Conservation (phyloP, 2,329 filamentous ascomycete species). For the Fusarium falciforme region DNA sequence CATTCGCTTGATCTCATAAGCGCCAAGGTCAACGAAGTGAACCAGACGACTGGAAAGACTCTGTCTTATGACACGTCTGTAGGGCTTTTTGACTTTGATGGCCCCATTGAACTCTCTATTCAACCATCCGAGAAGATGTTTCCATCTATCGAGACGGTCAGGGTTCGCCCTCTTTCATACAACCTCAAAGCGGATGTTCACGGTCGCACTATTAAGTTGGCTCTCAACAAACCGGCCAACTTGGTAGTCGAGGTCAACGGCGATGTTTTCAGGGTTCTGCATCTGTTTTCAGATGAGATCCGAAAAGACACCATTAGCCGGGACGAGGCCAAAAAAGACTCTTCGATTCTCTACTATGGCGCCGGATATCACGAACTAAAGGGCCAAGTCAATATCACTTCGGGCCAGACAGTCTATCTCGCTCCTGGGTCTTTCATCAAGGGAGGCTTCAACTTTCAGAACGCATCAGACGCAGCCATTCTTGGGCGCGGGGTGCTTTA, state of each 20-base stretch:
- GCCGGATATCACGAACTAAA: not conserved
- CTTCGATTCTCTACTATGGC: not conserved
- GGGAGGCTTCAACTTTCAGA: not conserved
- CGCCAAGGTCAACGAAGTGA: not conserved
- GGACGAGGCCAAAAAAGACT: not conserved
- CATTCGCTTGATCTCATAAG: not conserved
- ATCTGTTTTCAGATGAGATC: conserved; percentile 1
- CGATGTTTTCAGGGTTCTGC: not conserved
- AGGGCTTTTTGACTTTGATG: not conserved
- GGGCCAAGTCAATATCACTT: not conserved
- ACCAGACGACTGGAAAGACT: not conserved
- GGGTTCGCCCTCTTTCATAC: not conserved
- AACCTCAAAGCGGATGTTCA: not conserved
- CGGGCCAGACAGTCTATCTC: not conserved
- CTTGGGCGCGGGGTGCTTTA: not conserved
- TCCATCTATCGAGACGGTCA: not conserved
- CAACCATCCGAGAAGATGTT: not conserved
- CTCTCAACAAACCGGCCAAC: not conserved
- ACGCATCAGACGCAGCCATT: not conserved
- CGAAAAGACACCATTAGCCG: not conserved
- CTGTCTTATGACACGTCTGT: not conserved
- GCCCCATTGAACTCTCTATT: not conserved
- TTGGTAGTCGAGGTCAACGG: not conserved
- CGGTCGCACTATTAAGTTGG: not conserved
- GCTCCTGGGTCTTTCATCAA: not conserved